Evolutionary conservation across 129 eudicot species (phyloP).

Genomic region (Chrysanthemum seticuspe): DNA sequence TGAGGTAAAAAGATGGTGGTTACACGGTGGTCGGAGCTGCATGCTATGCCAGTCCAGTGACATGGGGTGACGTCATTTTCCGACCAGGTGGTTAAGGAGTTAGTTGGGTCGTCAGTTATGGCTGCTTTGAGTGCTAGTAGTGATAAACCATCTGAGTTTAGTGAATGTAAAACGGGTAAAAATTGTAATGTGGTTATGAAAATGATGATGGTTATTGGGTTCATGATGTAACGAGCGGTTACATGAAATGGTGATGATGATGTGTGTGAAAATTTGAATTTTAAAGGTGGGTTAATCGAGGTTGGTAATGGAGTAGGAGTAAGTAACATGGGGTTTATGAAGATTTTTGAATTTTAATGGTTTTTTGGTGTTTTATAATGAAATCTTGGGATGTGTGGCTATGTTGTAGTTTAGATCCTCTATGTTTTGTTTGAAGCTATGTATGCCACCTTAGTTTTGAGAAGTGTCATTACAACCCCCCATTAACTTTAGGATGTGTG

Average conservation of each 20-base stretch:
- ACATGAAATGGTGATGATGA: constrained; percentile 6
- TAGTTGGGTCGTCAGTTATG: constrained; percentile 63
- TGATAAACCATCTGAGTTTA: constrained; percentile 83
- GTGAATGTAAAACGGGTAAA: constrained; percentile 27
- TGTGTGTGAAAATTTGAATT: constrained; percentile 30
- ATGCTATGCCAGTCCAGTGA: constrained; percentile 67
- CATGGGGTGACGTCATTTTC: constrained; percentile 71
- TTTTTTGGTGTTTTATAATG: constrained; percentile 17
- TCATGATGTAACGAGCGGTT: constrained; percentile 33
- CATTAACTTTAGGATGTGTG: background rate
- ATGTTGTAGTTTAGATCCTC: constrained; percentile 4
- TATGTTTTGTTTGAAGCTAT: background rate
- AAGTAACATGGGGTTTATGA: constrained; percentile 18
- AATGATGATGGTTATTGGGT: background rate
- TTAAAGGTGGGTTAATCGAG: constrained; percentile 41
- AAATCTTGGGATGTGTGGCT: constrained; percentile 32
- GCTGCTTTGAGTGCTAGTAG: constrained; percentile 88
- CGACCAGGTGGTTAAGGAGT: constrained; percentile 56
- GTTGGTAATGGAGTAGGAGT: constrained; percentile 36
- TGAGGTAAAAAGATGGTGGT: constrained; percentile 50
- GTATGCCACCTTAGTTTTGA: background rate
- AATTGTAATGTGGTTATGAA: constrained; percentile 6
- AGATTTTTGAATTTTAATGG: constrained; percentile 31
- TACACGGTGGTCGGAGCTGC: constrained; percentile 50
- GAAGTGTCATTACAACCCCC: background rate